These are phyloP conservation scores for Calcarisporium arbuscula DNA, from an alignment of 2,329 filamentous ascomycete species.

Conservation along the genomic window DNA sequence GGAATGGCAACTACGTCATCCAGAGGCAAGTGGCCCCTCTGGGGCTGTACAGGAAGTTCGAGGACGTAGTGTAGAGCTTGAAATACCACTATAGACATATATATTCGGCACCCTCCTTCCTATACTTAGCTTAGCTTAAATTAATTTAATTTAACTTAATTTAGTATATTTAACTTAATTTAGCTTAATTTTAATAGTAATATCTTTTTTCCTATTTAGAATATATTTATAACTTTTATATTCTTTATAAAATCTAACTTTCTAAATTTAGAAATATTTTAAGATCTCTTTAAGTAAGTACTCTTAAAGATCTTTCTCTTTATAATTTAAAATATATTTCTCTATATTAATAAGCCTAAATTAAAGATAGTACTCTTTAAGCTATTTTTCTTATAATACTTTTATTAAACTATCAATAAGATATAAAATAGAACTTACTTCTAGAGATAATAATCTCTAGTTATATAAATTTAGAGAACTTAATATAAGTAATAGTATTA, in stretches of 20 bases:
- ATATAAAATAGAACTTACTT: no score
- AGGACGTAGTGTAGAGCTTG: constrained; percentile 44
- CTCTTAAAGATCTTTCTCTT: no score
- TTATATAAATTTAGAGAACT: no score
- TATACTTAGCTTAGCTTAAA: no score
- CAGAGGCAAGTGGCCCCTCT: constrained; percentile 51
- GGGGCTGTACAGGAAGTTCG: constrained; percentile 56
- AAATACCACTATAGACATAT: constrained; percentile 20
- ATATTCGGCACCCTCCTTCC: not conserved
- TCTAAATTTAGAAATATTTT: not conserved
- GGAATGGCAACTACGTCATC: constrained; percentile 84
- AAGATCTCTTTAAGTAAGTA: no score
- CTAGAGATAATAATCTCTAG: no score
- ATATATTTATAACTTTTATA: not conserved
- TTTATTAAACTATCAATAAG: no score
- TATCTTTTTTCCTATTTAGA: not conserved
- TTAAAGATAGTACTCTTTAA: no score
- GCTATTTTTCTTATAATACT: no score
- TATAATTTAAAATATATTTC: no score
- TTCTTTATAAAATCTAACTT: not conserved
- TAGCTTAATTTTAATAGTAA: constrained; percentile 1
- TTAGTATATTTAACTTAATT: not conserved
- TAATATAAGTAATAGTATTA: no score
- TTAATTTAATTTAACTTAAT: not conserved
- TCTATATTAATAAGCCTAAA: no score